Evolutionary conservation across 23 red algal species (phyloP).

Genomic region (Cyanidiococcus yangmingshanensis): DNA sequence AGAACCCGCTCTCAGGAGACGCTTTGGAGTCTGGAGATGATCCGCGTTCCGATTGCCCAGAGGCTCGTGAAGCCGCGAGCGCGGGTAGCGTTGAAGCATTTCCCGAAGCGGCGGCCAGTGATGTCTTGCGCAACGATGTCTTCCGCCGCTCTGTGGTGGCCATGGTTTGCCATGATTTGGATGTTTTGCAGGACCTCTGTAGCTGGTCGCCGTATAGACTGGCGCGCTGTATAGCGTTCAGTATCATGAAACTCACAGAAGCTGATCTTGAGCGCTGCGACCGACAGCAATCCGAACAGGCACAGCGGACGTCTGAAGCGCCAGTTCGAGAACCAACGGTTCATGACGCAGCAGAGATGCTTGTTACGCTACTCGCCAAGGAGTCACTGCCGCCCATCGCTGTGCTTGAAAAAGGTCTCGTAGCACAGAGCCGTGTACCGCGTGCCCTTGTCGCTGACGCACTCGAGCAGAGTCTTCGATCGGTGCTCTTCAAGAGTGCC

Average conservation of each 20-base stretch:
- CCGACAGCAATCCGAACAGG: not conserved
- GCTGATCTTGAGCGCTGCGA: not conserved
- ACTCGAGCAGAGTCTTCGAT: not conserved
- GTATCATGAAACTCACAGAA: not conserved
- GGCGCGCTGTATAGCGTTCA: not conserved
- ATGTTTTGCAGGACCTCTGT: slow-evolving; percentile 3
- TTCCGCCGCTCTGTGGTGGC: not conserved
- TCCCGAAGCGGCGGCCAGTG: not conserved
- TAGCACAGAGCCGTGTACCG: not conserved
- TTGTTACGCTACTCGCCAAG: not conserved
- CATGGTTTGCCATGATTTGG: not conserved
- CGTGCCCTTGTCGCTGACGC: not conserved
- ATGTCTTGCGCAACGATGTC: not conserved
- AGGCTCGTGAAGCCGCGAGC: not conserved
- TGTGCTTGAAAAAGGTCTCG: not conserved
- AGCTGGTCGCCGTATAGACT: not conserved
- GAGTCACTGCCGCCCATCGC: not conserved
- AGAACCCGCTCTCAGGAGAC: not conserved
- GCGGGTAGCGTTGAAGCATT: not conserved
- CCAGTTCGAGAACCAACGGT: not conserved
- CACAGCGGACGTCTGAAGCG: not conserved
- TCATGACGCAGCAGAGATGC: not conserved
- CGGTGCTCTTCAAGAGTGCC: not conserved
- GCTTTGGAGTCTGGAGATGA: not conserved
- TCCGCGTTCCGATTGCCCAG: not conserved